Percentiles rank a stretch among this genome's conserved stretches.
Conservation (phyloP, 2,329 filamentous ascomycete genomes). For the Biscogniauxia sp. region DNA sequence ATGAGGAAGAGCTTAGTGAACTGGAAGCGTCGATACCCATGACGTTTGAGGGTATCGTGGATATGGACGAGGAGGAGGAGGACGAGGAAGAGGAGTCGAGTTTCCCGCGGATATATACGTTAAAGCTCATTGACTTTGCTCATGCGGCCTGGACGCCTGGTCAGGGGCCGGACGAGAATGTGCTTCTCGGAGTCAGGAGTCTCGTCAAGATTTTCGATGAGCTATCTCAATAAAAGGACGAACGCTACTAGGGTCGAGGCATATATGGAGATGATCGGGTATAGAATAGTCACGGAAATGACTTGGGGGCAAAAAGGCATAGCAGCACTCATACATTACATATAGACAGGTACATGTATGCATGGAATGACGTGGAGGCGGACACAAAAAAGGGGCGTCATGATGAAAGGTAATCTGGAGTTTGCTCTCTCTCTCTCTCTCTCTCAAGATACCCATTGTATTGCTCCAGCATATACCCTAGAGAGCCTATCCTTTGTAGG, state of each 20-base stretch:
- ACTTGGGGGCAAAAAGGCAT: neutral
- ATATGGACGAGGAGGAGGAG: constrained; percentile 39
- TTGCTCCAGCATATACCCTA: constrained; percentile 17
- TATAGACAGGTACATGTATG: constrained; percentile 7
- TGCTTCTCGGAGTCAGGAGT: constrained; percentile 70
- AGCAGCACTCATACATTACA: constrained; percentile 10
- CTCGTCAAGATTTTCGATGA: constrained; percentile 69
- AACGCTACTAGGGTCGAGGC: neutral
- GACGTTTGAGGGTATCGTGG: constrained; percentile 2
- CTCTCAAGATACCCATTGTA: constrained; percentile 27
- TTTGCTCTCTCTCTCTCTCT: constrained; percentile 23
- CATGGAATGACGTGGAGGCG: constrained; percentile 6
- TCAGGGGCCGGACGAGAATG: constrained; percentile 82
- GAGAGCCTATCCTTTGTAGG: constrained; percentile 11
- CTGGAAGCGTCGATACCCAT: constrained; percentile 9
- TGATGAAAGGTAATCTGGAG: constrained; percentile 16
- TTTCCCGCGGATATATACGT: constrained; percentile 59
- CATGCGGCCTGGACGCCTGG: constrained; percentile 84
- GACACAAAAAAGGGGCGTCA: constrained; percentile 18
- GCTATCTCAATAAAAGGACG: constrained; percentile 42
- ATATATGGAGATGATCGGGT: neutral
- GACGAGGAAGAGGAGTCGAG: constrained; percentile 55
- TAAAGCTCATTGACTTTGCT: constrained; percentile 96
- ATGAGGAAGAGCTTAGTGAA: constrained; percentile 41
- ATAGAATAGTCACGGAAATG: neutral